A percentile compares a stretch with the other conserved stretches of the same genome.
Conservation (phyloP, 306 rosid species). For the Ormosia semicastrata region DNA sequence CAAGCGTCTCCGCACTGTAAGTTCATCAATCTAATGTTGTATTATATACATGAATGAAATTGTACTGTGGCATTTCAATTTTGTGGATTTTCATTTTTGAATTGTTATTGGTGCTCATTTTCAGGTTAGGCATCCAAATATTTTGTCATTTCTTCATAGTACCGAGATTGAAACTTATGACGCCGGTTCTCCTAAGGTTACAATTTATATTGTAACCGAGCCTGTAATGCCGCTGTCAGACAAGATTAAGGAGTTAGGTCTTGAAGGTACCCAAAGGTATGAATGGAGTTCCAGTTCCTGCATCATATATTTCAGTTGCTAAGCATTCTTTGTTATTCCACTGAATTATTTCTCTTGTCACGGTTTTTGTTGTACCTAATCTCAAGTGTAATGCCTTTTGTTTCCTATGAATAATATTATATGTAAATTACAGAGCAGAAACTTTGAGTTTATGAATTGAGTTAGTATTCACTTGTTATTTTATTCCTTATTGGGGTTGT, state of each 20-base stretch:
- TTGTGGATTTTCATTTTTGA: neutral
- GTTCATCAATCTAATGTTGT: neutral
- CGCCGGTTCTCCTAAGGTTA: conserved; percentile 69
- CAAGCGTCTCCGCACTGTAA: conserved; percentile 78
- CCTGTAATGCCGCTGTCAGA: conserved; percentile 90
- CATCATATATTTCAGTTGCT: conserved; percentile 21
- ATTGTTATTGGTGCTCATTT: conserved; percentile 17
- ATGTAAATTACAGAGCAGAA: neutral
- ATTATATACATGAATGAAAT: neutral
- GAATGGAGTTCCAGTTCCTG: conserved; percentile 14
- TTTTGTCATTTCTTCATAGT: conserved; percentile 95
- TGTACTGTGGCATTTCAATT: neutral
- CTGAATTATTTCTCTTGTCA: neutral
- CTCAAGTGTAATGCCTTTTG: neutral
- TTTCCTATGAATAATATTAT: neutral
- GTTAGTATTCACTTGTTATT: neutral
- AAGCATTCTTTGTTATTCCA: neutral
- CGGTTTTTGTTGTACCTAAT: neutral
- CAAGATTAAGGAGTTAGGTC: conserved; percentile 81
- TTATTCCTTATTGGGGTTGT: conserved; percentile 16
- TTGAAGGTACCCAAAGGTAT: conserved; percentile 90
- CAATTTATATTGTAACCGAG: conserved; percentile 91
- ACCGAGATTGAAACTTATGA: conserved; percentile 76
- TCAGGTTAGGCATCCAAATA: conserved; percentile 99
- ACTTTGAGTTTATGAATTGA: conserved; percentile 9